phyloP scores from a whole-genome alignment of 179 eudicot species.

The Silene coronaria region DNA sequence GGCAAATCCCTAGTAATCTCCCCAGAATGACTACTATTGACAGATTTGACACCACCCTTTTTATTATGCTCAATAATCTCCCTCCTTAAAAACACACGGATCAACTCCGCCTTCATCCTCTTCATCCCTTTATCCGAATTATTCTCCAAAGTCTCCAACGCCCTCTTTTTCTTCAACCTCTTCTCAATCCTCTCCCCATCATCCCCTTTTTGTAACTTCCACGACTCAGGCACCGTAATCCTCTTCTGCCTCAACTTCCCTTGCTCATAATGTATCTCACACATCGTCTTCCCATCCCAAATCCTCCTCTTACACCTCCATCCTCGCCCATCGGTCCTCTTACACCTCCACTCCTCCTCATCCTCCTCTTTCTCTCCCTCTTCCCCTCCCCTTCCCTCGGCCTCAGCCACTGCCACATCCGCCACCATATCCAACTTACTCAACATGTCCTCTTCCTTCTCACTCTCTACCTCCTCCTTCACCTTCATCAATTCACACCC shows the following conservation, averaged over 20 bases:
- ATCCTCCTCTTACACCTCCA: slow-evolving; percentile 46
- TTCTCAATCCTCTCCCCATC: slow-evolving; percentile 28
- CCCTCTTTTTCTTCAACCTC: slow-evolving; percentile 24
- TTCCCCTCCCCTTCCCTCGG: slow-evolving; percentile 16
- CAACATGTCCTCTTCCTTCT: not conserved
- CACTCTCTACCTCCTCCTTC: slow-evolving; percentile 16
- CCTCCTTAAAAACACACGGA: slow-evolving; percentile 62
- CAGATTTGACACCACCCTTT: slow-evolving; percentile 8
- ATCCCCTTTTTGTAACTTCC: slow-evolving; percentile 51
- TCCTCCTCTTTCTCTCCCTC: slow-evolving; percentile 8
- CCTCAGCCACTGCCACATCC: slow-evolving; percentile 19
- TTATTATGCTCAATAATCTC: slow-evolving; percentile 58
- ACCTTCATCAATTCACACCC: slow-evolving; percentile 11
- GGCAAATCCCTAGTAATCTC: slow-evolving; percentile 68
- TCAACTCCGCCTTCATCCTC: slow-evolving; percentile 73
- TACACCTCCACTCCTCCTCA: slow-evolving; percentile 35
- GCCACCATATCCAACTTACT: not conserved
- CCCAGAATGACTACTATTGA: slow-evolving; percentile 23
- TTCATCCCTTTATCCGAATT: slow-evolving; percentile 43
- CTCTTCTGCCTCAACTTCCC: slow-evolving; percentile 64
- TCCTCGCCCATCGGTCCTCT: slow-evolving; percentile 43
- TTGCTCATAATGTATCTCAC: slow-evolving; percentile 64
- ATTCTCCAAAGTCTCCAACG: slow-evolving; percentile 32
- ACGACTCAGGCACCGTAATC: slow-evolving; percentile 60
- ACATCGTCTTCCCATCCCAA: slow-evolving; percentile 34